Base-by-base conservation (phyloP, 2,329 filamentous ascomycete species). In the Teratosphaeriaceae sp. region DNA sequence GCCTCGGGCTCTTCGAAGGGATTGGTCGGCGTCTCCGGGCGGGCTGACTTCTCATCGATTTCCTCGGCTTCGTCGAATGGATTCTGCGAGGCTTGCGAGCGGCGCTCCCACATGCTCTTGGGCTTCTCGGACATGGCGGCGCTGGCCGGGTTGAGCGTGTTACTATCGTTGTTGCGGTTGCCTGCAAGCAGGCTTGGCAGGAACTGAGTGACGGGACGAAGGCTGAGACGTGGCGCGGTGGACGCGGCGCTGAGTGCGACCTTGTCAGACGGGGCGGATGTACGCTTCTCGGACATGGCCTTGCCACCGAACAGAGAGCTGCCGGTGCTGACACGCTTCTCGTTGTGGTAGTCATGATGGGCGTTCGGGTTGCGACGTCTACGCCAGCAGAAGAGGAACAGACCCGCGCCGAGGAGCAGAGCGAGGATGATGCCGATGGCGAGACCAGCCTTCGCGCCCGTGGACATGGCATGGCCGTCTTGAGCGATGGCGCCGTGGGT, bases 131-230 rank as follows among this genome's bases (percentile, higher is more conserved):
- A 47, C 33, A 44, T 39, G n/a, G 49, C 39, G 12, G 49, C 39
- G 24, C 47, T 56, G n/a, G 51, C 60, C 5, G 27, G 27, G 43
- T 51, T 45, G 34, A 58, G 61, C 23, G 46, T 51, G 34, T 65
- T 60, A 38, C 62, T 63, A 45, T 57, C 59, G 46, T 57, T 65
- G 62, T 65, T 68, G 48, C 62, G 59, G 46, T 67, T 62, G 20
- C 61, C 69, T 37, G 44, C 46, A 49, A 16, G 19, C 5, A 85
- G 75, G 57, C 78, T 80, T 4, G 87, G 85, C 29, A 86, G 74
- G 66, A 95, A 89, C 57, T 92, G 81, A 30, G 87, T 90, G 38
- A 92, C 78, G 2, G 88, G 88, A 38, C 88, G 83, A 42, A 95
- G 74, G 59, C 87, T 94, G 48, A 96, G 75, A 49, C 83, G 83